phyloP scores from a whole-genome alignment of 192 early-diverging fungal species.

The Backusella sp. region DNA sequence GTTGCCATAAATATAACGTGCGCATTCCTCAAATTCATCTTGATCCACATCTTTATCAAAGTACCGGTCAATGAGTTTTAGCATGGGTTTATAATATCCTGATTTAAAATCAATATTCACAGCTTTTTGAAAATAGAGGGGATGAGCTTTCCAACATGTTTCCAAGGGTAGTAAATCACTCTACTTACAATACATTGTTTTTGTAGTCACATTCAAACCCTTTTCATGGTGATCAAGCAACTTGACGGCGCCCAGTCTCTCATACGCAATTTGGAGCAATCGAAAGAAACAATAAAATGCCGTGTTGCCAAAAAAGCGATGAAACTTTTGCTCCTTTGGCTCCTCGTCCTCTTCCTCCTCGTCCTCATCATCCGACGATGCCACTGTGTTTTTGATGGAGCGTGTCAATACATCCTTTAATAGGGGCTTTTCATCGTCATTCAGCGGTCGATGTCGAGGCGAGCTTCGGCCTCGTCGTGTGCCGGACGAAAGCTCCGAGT shows the following conservation, averaged over 20 bases:
- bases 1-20: slow-evolving; percentile 84
- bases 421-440: slow-evolving; percentile 19
- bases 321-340: slow-evolving; percentile 32
- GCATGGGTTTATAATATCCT: slow-evolving; percentile 74
- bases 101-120: slow-evolving; percentile 53
- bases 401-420: slow-evolving; percentile 32
- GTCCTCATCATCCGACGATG: neutral
- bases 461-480: neutral
- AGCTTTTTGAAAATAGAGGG: neutral
- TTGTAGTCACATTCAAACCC: slow-evolving; percentile 51
- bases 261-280: slow-evolving; percentile 45
- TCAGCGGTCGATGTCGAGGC: slow-evolving; percentile 1
- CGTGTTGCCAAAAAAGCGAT: slow-evolving; percentile 85
- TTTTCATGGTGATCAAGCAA: slow-evolving; percentile 61
- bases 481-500: slow-evolving; percentile 6
- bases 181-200: slow-evolving; percentile 42
- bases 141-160: too few species aligned
- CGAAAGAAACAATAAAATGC: slow-evolving; percentile 76
- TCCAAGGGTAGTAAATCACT: neutral
- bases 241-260: slow-evolving; percentile 78
- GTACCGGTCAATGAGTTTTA: slow-evolving; percentile 72
- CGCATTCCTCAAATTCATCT: slow-evolving; percentile 79
- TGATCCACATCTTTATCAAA: slow-evolving; percentile 79
- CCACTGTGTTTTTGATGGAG: neutral
- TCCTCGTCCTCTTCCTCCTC: slow-evolving; percentile 19